Conservation (phyloP, 441 rosid genomes). For the Daphne laureola region DNA sequence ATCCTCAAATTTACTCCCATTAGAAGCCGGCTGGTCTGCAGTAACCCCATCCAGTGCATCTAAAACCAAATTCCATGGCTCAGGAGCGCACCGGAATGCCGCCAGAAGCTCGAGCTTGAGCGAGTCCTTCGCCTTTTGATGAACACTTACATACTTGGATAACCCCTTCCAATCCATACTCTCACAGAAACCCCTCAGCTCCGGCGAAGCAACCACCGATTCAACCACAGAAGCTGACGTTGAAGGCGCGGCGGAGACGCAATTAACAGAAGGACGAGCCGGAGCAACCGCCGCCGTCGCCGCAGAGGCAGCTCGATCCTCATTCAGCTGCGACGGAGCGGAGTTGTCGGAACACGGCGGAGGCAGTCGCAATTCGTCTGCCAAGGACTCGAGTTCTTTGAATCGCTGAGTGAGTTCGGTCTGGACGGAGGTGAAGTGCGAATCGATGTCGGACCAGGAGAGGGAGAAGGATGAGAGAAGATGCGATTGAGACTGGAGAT, state of each 20-base stretch:
- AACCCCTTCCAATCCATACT: slow-evolving; percentile 60
- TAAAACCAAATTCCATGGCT: slow-evolving; percentile 44
- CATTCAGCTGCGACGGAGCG: neutral
- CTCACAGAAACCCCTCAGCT: slow-evolving; percentile 41
- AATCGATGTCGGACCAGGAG: slow-evolving; percentile 58
- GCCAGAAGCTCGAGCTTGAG: slow-evolving; percentile 33
- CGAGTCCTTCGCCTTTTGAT: slow-evolving; percentile 24
- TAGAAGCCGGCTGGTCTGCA: slow-evolving; percentile 4
- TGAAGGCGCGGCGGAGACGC: neutral
- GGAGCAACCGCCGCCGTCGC: no score
- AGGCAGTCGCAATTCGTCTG: neutral
- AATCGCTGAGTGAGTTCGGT: slow-evolving; percentile 32
- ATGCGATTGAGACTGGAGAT: slow-evolving; percentile 44
- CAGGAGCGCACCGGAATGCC: slow-evolving; percentile 31
- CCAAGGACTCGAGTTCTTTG: slow-evolving; percentile 34
- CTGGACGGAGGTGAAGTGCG: slow-evolving; percentile 51
- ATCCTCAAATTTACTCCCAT: slow-evolving; percentile 20
- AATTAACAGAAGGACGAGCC: neutral
- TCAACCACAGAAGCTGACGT: slow-evolving; percentile 5
- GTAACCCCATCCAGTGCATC: slow-evolving; percentile 63
- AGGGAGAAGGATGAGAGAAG: slow-evolving; percentile 42
- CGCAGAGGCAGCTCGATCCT: neutral
- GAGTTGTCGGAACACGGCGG: neutral
- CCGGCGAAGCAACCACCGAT: slow-evolving; percentile 25
- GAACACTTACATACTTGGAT: slow-evolving; percentile 32